phyloP scores from a whole-genome alignment of 176 grass and related monocot genomes.

The Carex littledalei region DNA sequence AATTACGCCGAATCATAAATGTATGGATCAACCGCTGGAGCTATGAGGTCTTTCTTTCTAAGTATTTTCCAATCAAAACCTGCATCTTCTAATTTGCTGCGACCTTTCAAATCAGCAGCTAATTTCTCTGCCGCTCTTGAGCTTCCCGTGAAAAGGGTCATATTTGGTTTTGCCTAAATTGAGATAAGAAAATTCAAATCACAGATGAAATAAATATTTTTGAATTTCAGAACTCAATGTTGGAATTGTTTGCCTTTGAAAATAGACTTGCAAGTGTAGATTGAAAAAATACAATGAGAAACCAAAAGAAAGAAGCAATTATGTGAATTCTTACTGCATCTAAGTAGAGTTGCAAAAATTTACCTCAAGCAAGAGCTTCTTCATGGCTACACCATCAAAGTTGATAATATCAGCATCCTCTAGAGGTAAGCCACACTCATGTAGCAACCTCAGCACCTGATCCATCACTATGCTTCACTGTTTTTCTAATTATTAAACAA shows the following conservation, averaged over 20 bases:
- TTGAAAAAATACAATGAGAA: not conserved
- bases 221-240: not conserved
- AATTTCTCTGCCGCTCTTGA: slow-evolving; percentile 84
- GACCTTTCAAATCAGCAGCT: slow-evolving; percentile 72
- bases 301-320: not conserved
- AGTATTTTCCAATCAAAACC: slow-evolving; percentile 98
- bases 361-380: slow-evolving; percentile 85
- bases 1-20: no score
- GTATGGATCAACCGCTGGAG: no score
- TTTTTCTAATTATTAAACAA: slow-evolving; percentile 16
- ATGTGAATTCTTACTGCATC: not conserved
- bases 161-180: slow-evolving; percentile 69
- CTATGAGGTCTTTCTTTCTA: not conserved
- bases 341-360: not conserved
- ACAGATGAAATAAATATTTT: not conserved
- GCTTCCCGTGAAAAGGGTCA: slow-evolving; percentile 95
- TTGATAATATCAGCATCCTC: slow-evolving; percentile 79
- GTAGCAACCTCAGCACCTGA: no score
- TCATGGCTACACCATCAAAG: slow-evolving; percentile 86
- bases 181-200: not conserved
- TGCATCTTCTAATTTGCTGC: slow-evolving; percentile 86
- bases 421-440: no score
- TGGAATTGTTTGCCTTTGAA: not conserved
- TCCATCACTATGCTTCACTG: slow-evolving; percentile 71
- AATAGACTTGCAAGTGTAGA: not conserved